Conservation (phyloP, 1,284 basidiomycete species). For the Boletus nobilissimus region DNA sequence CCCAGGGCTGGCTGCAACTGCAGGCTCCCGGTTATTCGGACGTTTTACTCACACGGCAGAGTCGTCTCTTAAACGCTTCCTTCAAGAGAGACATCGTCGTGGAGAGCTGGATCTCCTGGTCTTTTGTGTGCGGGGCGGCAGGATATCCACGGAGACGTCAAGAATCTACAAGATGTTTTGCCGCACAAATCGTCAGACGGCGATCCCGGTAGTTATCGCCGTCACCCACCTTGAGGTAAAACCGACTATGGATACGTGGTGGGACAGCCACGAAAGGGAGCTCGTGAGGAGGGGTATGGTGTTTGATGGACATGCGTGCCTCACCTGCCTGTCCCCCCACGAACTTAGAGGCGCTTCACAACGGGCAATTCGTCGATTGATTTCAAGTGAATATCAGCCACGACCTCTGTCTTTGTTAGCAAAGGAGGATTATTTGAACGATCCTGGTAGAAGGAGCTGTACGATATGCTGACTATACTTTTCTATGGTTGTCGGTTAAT, state of each 20-base stretch:
- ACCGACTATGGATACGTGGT: conserved; percentile 35
- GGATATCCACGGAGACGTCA: conserved; percentile 18
- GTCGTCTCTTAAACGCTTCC: conserved; percentile 26
- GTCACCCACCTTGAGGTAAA: conserved; percentile 41
- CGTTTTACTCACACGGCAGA: neutral
- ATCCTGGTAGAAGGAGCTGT: no score
- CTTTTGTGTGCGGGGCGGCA: conserved; percentile 7
- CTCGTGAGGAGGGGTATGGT: conserved; percentile 23
- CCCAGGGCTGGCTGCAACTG: conserved; percentile 36
- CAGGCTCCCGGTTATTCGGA: conserved; percentile 23
- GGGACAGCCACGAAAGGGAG: conserved; percentile 35
- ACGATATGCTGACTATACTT: no score
- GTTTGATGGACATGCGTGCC: conserved; percentile 41
- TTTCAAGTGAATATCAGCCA: conserved; percentile 14
- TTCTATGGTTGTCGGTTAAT: no score
- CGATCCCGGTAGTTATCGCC: conserved; percentile 38
- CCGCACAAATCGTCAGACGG: conserved; percentile 17
- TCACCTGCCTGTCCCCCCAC: conserved; percentile 34
- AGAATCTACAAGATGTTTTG: conserved; percentile 33
- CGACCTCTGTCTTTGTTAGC: no score
- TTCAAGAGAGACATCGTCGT: conserved; percentile 22
- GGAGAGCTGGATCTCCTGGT: no score
- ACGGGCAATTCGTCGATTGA: neutral
- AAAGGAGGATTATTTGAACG: no score
- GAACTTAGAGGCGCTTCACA: conserved; percentile 33